Conservation (phyloP, 768 basidiomycete species). For the Butyriboletus loyo region DNA sequence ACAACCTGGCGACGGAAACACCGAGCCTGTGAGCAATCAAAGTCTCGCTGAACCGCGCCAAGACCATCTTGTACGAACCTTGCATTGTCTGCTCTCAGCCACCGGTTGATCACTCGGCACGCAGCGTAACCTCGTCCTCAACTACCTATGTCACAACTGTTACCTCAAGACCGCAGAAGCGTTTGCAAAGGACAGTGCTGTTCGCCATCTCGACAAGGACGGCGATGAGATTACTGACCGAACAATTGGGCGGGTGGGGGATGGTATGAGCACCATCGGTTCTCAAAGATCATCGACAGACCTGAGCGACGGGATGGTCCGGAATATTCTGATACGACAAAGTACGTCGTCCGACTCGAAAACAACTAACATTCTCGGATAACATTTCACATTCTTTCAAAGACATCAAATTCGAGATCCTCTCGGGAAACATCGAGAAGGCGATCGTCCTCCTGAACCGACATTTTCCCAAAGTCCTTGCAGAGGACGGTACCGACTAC, state of each 20-base stretch:
- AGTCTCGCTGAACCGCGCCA: conserved; percentile 35
- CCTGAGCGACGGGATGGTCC: conserved; percentile 39
- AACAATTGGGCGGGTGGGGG: conserved; percentile 19
- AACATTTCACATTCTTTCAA: conserved; percentile 1
- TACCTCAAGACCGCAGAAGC: conserved; percentile 69
- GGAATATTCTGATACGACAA: conserved; percentile 51
- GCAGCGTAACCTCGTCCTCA: conserved; percentile 67
- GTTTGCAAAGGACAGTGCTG: conserved; percentile 60
- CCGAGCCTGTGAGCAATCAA: conserved; percentile 18
- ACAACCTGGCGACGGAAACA: conserved; percentile 3
- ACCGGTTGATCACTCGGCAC: conserved; percentile 3
- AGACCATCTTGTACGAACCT: conserved; percentile 41
- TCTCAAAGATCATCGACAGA: conserved; percentile 21
- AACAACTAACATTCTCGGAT: background rate
- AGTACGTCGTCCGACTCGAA: conserved; percentile 35
- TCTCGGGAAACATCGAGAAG: conserved; percentile 72
- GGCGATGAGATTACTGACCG: conserved; percentile 54
- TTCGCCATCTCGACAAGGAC: conserved; percentile 63
- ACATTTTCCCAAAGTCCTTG: conserved; percentile 74
- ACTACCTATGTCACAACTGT: conserved; percentile 74
- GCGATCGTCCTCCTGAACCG: conserved; percentile 63
- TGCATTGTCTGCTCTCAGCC: background rate
- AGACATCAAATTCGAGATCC: conserved; percentile 72
- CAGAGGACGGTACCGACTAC: conserved; percentile 17
- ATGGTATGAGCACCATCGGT: background rate